A percentile compares a stretch with the other conserved stretches of the same genome.
Conservation (phyloP, 2,329 filamentous ascomycete genomes). For the Monosporascus sp. region DNA sequence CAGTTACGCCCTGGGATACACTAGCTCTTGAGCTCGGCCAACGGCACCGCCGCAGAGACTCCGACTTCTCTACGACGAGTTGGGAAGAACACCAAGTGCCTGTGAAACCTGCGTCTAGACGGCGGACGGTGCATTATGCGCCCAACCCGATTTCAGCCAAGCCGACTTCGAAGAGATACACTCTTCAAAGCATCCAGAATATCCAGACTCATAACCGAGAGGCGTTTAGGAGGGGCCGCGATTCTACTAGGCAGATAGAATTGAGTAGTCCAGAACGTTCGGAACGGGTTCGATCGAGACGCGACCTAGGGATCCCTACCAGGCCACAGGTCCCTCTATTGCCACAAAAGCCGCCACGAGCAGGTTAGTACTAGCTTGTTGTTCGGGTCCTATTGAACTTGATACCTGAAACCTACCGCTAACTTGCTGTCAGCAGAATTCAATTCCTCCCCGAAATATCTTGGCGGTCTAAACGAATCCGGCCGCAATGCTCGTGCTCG, state of each 20-base stretch:
- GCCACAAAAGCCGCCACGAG: slow-evolving; percentile 9
- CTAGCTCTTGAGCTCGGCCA: slow-evolving; percentile 3
- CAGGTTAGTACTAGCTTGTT: slow-evolving; percentile 16
- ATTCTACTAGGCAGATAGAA: slow-evolving; percentile 8
- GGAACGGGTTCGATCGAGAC: slow-evolving; percentile 10
- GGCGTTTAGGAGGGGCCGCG: slow-evolving; percentile 8
- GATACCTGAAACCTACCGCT: slow-evolving; percentile 4
- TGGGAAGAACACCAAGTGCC: slow-evolving; percentile 5
- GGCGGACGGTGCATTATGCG: slow-evolving; percentile 13
- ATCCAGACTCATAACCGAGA: slow-evolving; percentile 7
- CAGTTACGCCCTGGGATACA: neutral
- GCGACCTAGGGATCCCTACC: slow-evolving; percentile 14
- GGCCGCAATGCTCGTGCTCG: slow-evolving; percentile 14
- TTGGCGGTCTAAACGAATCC: slow-evolving; percentile 7
- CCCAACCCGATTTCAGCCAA: slow-evolving; percentile 8
- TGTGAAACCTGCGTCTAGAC: slow-evolving; percentile 9
- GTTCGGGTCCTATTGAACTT: slow-evolving; percentile 1
- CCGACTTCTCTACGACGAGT: slow-evolving; percentile 10
- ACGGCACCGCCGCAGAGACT: slow-evolving; percentile 6
- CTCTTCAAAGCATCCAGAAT: slow-evolving; percentile 16
- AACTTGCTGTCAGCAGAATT: slow-evolving; percentile 12
- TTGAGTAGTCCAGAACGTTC: slow-evolving; percentile 6
- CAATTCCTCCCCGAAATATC: slow-evolving; percentile 4
- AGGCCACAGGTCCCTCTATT: slow-evolving; percentile 14
- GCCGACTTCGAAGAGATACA: slow-evolving; percentile 13